Base-by-base conservation (phyloP, 441 rosid genomes). In the Pelargonium cotyledonis region DNA sequence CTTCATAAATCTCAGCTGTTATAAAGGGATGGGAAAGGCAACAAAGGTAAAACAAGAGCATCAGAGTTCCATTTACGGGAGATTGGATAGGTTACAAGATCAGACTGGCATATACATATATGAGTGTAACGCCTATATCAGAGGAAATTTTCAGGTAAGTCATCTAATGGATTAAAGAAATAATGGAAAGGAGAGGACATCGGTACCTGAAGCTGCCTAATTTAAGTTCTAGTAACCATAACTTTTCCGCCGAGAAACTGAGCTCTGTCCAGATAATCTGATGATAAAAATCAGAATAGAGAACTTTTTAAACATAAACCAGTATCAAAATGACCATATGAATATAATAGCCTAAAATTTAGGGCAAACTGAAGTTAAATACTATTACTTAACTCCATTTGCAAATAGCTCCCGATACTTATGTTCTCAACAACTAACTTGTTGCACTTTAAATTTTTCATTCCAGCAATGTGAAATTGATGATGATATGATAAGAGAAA, bases 231-330 rank as follows among this genome's bases (percentile, higher is more conserved):
- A 74, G 66, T 74, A 69, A 6, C 77, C 77, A 57, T 74, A 72
- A 66, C 67, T 65, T 74, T 69, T 74, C 51, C 72, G 65, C 16
- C 68, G 68, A 40, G 76, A 68, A 58, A 26, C 63, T 74, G 68
- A 68, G 63, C 63, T 66, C 75, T 95, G 89, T 76, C 91, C 80
- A 70, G 99, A 86, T 82, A 89, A 86, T 96, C 98, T 95, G 95
- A 76, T 74, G 80, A 85, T 74, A 74, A 70, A 68, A 49, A 80
- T 83, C 67, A 87, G 79, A 72, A 76, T 21, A 63, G 63, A 62
- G 47, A 66, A 65, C 68, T 69, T 75, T 80, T 70, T 73, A 66
- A 15, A 38, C 68, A 47, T n/a, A 47, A 47, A 19, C 12, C 49
- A 64, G 71, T 12, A 38, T 55, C 23, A 66, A 55, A 60, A 38